These are phyloP conservation scores for Brassica incana DNA, from an alignment of 345 rosid species.

Conservation along the genomic window DNA sequence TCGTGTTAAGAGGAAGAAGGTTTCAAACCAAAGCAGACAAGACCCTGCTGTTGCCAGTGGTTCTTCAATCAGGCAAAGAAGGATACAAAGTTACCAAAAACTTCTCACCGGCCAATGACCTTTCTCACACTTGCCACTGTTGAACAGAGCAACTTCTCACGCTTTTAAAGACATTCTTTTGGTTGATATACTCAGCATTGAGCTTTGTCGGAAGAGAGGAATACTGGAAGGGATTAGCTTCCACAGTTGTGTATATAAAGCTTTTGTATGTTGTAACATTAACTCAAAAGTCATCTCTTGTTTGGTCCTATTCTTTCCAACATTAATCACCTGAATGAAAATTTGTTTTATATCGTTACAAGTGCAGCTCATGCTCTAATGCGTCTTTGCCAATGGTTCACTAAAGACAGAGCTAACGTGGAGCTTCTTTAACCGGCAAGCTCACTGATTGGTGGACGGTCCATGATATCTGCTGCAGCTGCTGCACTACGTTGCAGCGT, in stretches of 20 bases:
- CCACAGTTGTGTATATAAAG: constrained; percentile 27
- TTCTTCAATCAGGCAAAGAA: constrained; percentile 42
- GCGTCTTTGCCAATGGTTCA: background rate
- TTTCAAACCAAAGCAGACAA: constrained; percentile 33
- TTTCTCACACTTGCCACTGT: constrained; percentile 8
- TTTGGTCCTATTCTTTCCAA: constrained; percentile 35
- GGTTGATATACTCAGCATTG: constrained; percentile 25
- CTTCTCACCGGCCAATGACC: constrained; percentile 29
- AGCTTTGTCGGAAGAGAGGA: constrained; percentile 21
- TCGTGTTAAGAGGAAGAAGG: constrained; percentile 45
- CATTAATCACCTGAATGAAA: constrained; percentile 34
- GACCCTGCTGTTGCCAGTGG: constrained; percentile 36
- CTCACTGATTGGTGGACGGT: constrained; percentile 94
- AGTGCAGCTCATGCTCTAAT: too few species aligned
- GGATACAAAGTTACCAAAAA: constrained; percentile 52
- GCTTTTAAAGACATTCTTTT: constrained; percentile 28
- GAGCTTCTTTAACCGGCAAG: constrained; percentile 57
- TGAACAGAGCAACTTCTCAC: constrained; percentile 13
- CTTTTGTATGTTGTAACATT: constrained; percentile 35
- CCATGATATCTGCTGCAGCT: constrained; percentile 74
- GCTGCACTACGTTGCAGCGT: constrained; percentile 62
- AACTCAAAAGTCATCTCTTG: constrained; percentile 20
- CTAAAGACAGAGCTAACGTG: constrained; percentile 1
- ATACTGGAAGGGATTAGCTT: constrained; percentile 10
- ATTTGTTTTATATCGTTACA: background rate